Evolutionary conservation across 208 protist species (phyloP), one percentile per base, ranked within the genome.

Genomic region (Crithidia mellificae): DNA sequence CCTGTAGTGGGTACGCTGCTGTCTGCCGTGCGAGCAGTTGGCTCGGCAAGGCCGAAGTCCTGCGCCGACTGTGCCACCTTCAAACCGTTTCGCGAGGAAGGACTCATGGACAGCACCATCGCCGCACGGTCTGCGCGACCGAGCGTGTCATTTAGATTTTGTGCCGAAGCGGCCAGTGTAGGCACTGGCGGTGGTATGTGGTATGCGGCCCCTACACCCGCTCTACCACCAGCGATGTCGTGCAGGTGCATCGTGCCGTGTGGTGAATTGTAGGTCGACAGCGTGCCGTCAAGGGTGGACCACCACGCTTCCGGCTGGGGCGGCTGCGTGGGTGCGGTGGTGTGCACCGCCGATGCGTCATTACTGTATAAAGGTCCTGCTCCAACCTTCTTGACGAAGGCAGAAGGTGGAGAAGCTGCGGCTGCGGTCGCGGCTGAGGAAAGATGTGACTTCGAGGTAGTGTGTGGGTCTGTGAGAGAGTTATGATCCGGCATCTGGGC

Each of bases 91-190:
- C 17, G 32, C 9, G 6, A 6, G 1, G 24, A 17, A 6, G 34
- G 61, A 39, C 41, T 30, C 58, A 68, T 49, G 1, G 63, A 66
- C 41, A 86, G 53, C 68, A 84, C 49, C 67, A 87, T 83, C 19
- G 74, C 74, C 0, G 82, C 82, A 1, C 82, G 73, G 46, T 84
- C 73, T 4, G 59, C 72, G 9, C 75, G 68, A 25, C 82, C 82
- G 0, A 87, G 62, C 0, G 82, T 87, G 43, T 75, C 54, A 72
- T 87, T 87, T 12, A 87, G 44, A 62, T 64, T 84, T 9, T 67
- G 49, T 4, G 32, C n/a, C 22, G 53, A 2, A 17, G 53, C 5
- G 19, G 24, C 14, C 20, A 17, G 50, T 20, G 25, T 0, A 3
- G 15, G 0, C 34, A 6, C 8, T 4, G 30, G 17, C 12, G 27